Conservation (phyloP, 805 yeast species). For the Kockiozyma suomiensis region DNA sequence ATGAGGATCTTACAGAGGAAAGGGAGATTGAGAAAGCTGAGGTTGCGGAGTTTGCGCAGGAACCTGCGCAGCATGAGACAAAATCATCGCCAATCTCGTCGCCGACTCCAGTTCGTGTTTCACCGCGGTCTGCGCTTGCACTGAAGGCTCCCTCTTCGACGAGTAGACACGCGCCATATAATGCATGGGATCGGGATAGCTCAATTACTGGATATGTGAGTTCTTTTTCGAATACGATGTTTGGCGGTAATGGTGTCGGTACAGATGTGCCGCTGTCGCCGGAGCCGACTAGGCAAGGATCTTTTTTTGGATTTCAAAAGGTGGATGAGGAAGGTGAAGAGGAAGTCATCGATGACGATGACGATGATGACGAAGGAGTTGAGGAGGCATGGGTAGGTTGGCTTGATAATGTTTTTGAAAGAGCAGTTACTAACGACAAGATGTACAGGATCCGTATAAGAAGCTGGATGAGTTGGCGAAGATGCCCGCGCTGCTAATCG, state of each 20-base stretch:
- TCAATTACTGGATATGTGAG: constrained; percentile 13
- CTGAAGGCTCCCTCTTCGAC: not conserved
- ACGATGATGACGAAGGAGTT: not conserved
- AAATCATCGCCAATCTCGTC: not conserved
- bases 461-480: constrained; percentile 31
- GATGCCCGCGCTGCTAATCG: constrained; percentile 28
- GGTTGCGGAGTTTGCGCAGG: not conserved
- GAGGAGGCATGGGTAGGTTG: constrained; percentile 14
- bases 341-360: not conserved
- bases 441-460: constrained; percentile 23
- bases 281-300: constrained; percentile 5
- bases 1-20: constrained; percentile 33
- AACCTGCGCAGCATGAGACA: not conserved
- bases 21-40: not conserved
- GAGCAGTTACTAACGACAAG: not conserved
- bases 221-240: constrained; percentile 2
- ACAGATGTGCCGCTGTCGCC: constrained; percentile 1
- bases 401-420: not conserved
- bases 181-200: constrained; percentile 33
- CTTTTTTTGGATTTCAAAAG: constrained; percentile 11
- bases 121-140: not conserved
- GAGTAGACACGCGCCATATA: constrained; percentile 5
- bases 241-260: not conserved
- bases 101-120: not conserved
- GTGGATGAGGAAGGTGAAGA: constrained; percentile 5